Evolutionary conservation across 108 stramenopile species (phyloP).

Genomic region (Epipyxis sp.): DNA sequence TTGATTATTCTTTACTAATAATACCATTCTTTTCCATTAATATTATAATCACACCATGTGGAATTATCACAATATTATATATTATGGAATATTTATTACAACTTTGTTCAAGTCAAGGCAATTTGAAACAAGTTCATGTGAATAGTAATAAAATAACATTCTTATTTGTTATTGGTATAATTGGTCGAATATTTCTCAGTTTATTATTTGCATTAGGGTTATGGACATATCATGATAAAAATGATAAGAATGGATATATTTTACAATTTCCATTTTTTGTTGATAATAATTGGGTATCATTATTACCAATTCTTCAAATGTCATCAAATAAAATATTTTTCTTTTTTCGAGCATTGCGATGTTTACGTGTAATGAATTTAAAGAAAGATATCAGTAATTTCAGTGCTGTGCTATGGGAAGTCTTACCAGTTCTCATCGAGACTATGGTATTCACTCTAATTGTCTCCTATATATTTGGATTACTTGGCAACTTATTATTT

Average conservation of each 20-base stretch:
- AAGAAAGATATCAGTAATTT: conserved; percentile 4
- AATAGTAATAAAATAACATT: neutral
- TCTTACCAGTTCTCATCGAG: conserved; percentile 8
- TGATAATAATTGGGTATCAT: neutral
- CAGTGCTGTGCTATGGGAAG: neutral
- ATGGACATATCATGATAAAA: neutral
- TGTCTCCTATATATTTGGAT: conserved; percentile 22
- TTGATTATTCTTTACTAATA: neutral
- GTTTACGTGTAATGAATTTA: conserved; percentile 6
- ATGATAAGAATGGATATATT: too few species aligned
- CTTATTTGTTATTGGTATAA: neutral
- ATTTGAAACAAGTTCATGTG: neutral
- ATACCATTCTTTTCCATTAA: neutral
- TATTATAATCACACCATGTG: neutral
- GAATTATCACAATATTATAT: neutral
- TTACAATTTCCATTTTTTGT: too few species aligned
- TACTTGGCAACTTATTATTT: conserved; percentile 11
- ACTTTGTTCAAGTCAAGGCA: neutral
- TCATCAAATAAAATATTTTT: neutral
- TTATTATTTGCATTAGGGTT: neutral
- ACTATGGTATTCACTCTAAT: conserved; percentile 18
- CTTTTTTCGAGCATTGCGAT: conserved; percentile 1
- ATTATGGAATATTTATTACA: neutral
- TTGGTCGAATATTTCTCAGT: neutral
- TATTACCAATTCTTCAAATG: neutral